phyloP scores from a whole-genome alignment of 2,329 filamentous ascomycete species.

The Sporothrix luriei region DNA sequence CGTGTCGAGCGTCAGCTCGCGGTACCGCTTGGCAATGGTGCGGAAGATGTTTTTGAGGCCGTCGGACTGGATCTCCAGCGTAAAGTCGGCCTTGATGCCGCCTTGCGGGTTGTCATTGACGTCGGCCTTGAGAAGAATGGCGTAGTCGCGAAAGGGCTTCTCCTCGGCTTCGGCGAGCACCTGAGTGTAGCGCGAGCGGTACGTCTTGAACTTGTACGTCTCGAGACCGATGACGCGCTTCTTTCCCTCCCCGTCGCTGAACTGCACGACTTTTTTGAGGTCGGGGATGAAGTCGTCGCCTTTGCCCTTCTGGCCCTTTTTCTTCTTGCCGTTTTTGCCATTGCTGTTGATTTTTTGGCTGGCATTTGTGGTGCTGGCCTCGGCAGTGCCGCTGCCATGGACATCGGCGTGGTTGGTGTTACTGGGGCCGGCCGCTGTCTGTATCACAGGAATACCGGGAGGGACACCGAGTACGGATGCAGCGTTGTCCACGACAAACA shows the following conservation, averaged over 20 bases:
- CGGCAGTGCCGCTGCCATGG: not conserved
- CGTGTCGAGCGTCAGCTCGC: constrained; percentile 25
- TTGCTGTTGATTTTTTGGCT: not conserved
- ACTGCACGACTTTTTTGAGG: constrained; percentile 29
- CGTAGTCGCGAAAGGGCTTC: constrained; percentile 24
- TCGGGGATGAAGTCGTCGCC: constrained; percentile 21
- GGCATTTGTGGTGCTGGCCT: too few relatives aligned
- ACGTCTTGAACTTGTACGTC: constrained; percentile 25
- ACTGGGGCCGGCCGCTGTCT: not conserved
- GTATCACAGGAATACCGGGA: not conserved
- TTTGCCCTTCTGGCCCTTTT: constrained; percentile 17
- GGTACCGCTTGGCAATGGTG: constrained; percentile 23
- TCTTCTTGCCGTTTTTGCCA: constrained; percentile 15
- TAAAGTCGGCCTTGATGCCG: constrained; percentile 24
- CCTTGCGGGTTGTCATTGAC: constrained; percentile 24
- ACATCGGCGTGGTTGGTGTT: not conserved
- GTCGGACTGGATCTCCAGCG: constrained; percentile 28
- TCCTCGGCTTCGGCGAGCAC: constrained; percentile 24
- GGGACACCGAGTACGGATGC: constrained; percentile 1
- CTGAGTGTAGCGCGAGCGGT: constrained; percentile 23
- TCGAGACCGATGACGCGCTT: constrained; percentile 25
- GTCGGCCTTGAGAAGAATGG: constrained; percentile 26
- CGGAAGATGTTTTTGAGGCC: constrained; percentile 26
- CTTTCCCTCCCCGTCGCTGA: constrained; percentile 25
- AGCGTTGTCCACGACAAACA: too few relatives aligned